phyloP scores from a whole-genome alignment of 345 rosid species.

The Isatis tinctoria region DNA sequence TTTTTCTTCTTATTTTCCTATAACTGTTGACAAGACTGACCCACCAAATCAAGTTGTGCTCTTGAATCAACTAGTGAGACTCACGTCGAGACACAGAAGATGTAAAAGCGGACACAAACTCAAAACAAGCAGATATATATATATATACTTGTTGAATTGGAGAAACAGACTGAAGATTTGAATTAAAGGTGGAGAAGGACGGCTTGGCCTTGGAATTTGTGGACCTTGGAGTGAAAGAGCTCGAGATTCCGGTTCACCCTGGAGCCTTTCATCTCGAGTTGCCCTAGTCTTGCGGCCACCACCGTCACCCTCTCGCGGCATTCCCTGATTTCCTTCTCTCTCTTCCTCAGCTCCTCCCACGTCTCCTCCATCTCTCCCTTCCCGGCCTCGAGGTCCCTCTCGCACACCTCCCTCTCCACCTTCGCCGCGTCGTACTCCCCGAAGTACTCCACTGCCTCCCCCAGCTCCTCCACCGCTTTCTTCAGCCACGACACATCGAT shows the following conservation, averaged over 20 bases:
- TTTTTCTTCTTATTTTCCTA: too few species aligned
- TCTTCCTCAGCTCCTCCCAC: conserved; percentile 39
- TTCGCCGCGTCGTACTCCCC: conserved; percentile 38
- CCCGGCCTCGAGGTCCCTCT: conserved; percentile 29
- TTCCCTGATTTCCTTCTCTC: conserved; percentile 46
- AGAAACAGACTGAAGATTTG: neutral
- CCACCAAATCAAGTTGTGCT: too few species aligned
- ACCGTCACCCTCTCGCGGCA: conserved; percentile 38
- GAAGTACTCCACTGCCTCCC: conserved; percentile 43
- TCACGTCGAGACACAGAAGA: too few species aligned
- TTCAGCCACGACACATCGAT: conserved; percentile 63
- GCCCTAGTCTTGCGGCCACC: conserved; percentile 34
- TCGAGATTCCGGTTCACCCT: conserved; percentile 35
- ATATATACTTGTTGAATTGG: neutral
- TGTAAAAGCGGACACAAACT: too few species aligned
- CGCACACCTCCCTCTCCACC: conserved; percentile 43
- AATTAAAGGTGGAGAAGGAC: neutral
- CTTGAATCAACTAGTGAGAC: too few species aligned
- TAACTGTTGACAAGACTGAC: too few species aligned
- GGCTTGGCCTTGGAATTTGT: conserved; percentile 41
- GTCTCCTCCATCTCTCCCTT: conserved; percentile 47
- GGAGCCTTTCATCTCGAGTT: conserved; percentile 44
- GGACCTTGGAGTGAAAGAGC: conserved; percentile 28
- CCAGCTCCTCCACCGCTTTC: conserved; percentile 39
- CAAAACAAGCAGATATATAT: too few species aligned